Base-by-base conservation (phyloP, 2,329 filamentous ascomycete species). In the Colletotrichum acutatum region DNA sequence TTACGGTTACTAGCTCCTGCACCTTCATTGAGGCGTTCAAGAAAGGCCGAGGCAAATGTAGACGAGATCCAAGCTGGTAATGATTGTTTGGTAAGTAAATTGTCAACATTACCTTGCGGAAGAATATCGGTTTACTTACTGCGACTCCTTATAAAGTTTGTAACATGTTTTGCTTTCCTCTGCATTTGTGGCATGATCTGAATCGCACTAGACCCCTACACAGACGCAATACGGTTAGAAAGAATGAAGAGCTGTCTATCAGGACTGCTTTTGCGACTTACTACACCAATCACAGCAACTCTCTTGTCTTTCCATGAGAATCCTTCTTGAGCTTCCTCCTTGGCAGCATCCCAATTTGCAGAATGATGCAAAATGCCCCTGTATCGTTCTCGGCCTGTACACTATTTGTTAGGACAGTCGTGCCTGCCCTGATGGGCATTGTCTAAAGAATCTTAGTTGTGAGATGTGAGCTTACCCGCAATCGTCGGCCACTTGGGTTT, bases 111-210 rank as follows among this genome's bases (percentile, higher is more conserved):
- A 12, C 19, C 8, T 2, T 2, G 4, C 11, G 6, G 0, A 22
- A 8, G 3, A 16, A 5, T 12, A 16, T 30, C 6, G n/a, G 2
- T 4, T 11, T 22, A 12, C 30, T 6, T 62, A 56, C 46, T 61
- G 5, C 24, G 26, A 24, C 22, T 53, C 11, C 42, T 68, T 34
- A 52, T 5, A 22, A 59, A 59, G 26, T 59, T 49, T 9, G 64
- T 70, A 26, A 42, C 60, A 49, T 53, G 26, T 22, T 74, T 61
- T 4, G 56, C 37, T n/a, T 59, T 67, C 11, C 14, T 56, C 75
- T 86, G 84, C 52, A 87, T 83, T 0, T 79, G 79, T 2, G 85
- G 84, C 4, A 87, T 82, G 9, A 89, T 82, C 76, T 89, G 88
- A 16, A 90, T 86, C 8, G 84, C 87, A 16, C 85, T 86, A 16